These are phyloP conservation scores for Agroathelia rolfsii DNA, from an alignment of 1,284 basidiomycete genomes.

Conservation along the genomic window DNA sequence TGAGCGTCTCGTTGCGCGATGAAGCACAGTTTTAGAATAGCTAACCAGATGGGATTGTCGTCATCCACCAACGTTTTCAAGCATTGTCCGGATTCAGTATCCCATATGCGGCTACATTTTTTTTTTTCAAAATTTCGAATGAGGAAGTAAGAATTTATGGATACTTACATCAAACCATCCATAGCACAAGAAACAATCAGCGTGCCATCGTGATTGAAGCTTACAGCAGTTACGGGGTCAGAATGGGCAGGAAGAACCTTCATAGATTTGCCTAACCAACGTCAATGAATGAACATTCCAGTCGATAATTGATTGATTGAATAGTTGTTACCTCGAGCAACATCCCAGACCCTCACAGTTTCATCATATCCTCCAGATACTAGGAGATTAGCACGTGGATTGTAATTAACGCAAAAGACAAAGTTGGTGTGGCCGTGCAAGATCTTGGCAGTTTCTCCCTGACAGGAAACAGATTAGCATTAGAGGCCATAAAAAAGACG, in stretches of 20 bases:
- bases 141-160: not conserved
- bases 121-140: constrained; percentile 9
- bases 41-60: constrained; percentile 86
- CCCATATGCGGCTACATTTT: constrained; percentile 81
- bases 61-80: constrained; percentile 95
- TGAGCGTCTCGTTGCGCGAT: constrained; percentile 4
- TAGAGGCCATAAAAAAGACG: constrained; percentile 5
- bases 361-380: constrained; percentile 94
- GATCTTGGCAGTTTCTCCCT: constrained; percentile 53
- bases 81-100: constrained; percentile 92
- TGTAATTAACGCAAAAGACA: constrained; percentile 88
- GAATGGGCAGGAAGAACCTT: constrained; percentile 90
- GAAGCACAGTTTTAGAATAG: constrained; percentile 11
- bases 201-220: constrained; percentile 91
- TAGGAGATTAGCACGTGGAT: constrained; percentile 79
- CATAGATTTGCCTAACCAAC: constrained; percentile 55
- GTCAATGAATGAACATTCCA: constrained; percentile 3
- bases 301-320: not conserved
- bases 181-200: constrained; percentile 90
- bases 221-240: constrained; percentile 89
- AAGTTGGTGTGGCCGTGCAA: constrained; percentile 86
- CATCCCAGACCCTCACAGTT: constrained; percentile 91
- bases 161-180: constrained; percentile 87
- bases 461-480: constrained; percentile 9
- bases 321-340: constrained; percentile 59